Conservation (phyloP, 768 basidiomycete species). For the Trametes elegans region DNA sequence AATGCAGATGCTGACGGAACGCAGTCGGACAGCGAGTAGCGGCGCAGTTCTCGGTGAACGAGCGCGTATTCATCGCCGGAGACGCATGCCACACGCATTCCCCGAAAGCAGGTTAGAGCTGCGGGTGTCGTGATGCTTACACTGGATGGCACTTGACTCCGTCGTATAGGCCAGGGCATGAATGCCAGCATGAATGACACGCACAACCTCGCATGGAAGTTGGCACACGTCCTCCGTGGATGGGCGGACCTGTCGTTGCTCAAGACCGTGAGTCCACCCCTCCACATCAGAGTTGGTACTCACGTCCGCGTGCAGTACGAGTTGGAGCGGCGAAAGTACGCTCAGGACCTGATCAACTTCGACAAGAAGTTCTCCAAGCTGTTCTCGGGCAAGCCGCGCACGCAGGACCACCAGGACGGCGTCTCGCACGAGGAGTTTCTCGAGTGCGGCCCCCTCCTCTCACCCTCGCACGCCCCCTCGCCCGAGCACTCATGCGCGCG, state of each 20-base stretch:
- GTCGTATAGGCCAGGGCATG: constrained; percentile 42
- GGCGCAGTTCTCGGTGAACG: constrained; percentile 41
- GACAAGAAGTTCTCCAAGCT: constrained; percentile 51
- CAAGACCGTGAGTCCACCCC: constrained; percentile 38
- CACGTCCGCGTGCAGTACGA: constrained; percentile 40
- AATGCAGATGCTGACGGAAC: not conserved
- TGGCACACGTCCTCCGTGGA: constrained; percentile 47
- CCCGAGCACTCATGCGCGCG: not conserved
- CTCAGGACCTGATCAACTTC: constrained; percentile 52
- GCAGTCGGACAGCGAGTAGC: constrained; percentile 57
- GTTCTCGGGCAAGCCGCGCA: constrained; percentile 53
- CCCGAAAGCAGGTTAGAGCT: constrained; percentile 37
- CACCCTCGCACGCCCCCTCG: not conserved
- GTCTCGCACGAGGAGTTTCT: constrained; percentile 52
- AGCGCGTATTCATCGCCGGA: constrained; percentile 57
- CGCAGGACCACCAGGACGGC: constrained; percentile 36
- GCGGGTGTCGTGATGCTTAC: not conserved
- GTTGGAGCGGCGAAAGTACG: constrained; percentile 50
- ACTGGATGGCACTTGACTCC: not conserved
- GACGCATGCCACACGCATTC: constrained; percentile 51
- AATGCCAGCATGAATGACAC: constrained; percentile 54
- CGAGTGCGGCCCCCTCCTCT: constrained; percentile 28
- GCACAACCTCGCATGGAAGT: constrained; percentile 56
- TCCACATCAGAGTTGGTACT: not conserved
- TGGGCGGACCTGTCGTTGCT: constrained; percentile 45